Conservation (phyloP, 2,329 filamentous ascomycete genomes). For the Hansfordia pulvinata region DNA sequence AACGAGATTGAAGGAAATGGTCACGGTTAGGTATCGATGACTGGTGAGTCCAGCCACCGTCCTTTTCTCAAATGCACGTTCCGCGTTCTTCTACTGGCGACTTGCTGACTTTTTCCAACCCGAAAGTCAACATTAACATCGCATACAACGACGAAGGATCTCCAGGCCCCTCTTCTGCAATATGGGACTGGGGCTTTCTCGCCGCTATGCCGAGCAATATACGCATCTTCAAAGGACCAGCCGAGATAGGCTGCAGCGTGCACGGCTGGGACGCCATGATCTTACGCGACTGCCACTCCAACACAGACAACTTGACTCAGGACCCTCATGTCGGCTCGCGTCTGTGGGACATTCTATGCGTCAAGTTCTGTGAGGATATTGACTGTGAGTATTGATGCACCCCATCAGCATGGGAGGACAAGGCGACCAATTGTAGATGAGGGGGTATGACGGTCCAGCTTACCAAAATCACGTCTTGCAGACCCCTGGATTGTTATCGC, state of each 20-base stretch:
- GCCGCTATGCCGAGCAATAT: conserved; percentile 1
- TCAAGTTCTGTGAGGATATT: conserved; percentile 4
- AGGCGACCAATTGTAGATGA: background rate
- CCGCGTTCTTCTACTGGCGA: too few relatives aligned
- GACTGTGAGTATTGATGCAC: conserved; percentile 2
- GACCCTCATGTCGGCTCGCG: background rate
- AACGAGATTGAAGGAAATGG: too few relatives aligned
- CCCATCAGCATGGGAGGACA: background rate
- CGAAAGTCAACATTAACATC: conserved; percentile 4
- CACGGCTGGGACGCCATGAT: conserved; percentile 7
- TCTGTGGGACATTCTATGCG: conserved; percentile 8
- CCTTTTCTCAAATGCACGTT: too few relatives aligned
- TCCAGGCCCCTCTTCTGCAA: background rate
- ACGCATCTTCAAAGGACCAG: conserved; percentile 3
- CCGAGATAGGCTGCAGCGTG: background rate
- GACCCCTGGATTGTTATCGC: conserved; percentile 5
- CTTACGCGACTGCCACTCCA: conserved; percentile 5
- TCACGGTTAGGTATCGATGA: conserved; percentile 1
- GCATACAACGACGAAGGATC: too few relatives aligned
- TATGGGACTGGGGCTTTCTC: conserved; percentile 3
- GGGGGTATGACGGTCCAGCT: too few relatives aligned
- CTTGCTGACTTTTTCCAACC: too few relatives aligned
- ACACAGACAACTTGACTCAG: background rate
- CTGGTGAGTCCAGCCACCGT: background rate
- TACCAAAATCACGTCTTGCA: conserved; percentile 1